Conservation (phyloP, 176 grass and related monocot genomes). For the Aegilops speltoides region DNA sequence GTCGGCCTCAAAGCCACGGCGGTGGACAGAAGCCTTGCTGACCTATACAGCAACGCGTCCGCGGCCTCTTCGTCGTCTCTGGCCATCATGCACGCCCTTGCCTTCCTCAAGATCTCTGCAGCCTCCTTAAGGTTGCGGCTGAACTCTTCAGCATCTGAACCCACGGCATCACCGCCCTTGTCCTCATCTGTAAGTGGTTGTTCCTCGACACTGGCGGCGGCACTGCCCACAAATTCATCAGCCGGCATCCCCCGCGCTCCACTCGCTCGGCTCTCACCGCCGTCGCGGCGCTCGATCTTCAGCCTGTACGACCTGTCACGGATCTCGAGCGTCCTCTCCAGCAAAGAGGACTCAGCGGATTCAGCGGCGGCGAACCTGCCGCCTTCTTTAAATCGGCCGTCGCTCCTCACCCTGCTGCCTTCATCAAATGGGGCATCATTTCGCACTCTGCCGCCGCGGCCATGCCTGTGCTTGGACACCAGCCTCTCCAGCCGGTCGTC, state of each 20-base stretch:
- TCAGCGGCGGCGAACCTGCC: constrained; percentile 34
- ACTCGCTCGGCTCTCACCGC: background rate
- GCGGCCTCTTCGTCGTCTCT: constrained; percentile 52
- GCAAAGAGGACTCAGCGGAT: constrained; percentile 53
- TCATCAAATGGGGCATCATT: background rate
- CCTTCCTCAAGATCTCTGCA: constrained; percentile 52
- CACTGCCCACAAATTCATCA: constrained; percentile 12
- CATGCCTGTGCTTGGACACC: constrained; percentile 56
- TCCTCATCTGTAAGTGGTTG: background rate
- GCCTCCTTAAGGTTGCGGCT: constrained; percentile 62
- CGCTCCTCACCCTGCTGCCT: background rate
- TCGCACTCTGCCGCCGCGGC: background rate
- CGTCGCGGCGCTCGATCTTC: constrained; percentile 31
- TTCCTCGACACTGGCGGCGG: background rate
- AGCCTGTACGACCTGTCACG: constrained; percentile 61
- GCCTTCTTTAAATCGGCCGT: background rate
- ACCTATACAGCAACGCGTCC: constrained; percentile 73
- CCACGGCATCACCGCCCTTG: background rate
- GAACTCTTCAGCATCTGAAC: constrained; percentile 57
- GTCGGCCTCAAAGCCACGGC: constrained; percentile 70
- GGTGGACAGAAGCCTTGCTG: constrained; percentile 63
- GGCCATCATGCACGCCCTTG: constrained; percentile 60
- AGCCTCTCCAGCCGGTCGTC: constrained; percentile 37
- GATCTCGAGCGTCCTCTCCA: constrained; percentile 69
- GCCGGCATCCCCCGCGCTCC: background rate